Conservation (phyloP, 495 filamentous ascomycete species). For the Podospora appendiculata region DNA sequence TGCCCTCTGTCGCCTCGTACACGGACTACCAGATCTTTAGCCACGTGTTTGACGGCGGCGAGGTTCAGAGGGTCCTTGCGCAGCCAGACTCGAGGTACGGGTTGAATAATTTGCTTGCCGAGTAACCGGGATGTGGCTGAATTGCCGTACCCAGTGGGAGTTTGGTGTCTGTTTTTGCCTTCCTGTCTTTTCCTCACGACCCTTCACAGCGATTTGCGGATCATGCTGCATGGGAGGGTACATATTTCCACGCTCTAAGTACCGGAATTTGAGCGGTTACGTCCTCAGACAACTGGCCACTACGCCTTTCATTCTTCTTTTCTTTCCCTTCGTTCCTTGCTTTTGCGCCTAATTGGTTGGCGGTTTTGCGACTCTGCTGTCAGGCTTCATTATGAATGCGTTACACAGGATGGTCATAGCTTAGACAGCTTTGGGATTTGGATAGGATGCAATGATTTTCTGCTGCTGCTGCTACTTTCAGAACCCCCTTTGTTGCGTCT, state of each 20-base stretch:
- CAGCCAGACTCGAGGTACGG: conserved; percentile 40
- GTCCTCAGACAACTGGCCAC: neutral
- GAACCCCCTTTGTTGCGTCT: no score
- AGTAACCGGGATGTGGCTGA: neutral
- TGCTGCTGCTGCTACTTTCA: no score
- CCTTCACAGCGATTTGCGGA: neutral
- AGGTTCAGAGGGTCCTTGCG: conserved; percentile 32
- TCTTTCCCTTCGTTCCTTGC: neutral
- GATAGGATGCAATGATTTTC: no score
- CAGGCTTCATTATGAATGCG: neutral
- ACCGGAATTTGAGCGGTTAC: no score
- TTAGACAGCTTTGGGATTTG: no score
- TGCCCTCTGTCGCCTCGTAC: conserved; percentile 14
- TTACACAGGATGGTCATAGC: no score
- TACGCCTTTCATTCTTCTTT: neutral
- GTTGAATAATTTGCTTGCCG: conserved; percentile 32
- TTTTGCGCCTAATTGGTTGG: neutral
- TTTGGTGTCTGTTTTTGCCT: neutral
- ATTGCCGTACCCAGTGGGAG: no score
- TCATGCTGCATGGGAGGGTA: neutral
- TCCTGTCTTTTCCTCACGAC: neutral
- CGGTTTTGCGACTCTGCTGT: neutral
- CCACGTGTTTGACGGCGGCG: conserved; percentile 28
- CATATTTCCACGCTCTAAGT: no score
- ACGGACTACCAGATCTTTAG: conserved; percentile 38